These are phyloP conservation scores for Massarina eburnea DNA, from an alignment of 2,329 filamentous ascomycete genomes.

Conservation along the genomic window DNA sequence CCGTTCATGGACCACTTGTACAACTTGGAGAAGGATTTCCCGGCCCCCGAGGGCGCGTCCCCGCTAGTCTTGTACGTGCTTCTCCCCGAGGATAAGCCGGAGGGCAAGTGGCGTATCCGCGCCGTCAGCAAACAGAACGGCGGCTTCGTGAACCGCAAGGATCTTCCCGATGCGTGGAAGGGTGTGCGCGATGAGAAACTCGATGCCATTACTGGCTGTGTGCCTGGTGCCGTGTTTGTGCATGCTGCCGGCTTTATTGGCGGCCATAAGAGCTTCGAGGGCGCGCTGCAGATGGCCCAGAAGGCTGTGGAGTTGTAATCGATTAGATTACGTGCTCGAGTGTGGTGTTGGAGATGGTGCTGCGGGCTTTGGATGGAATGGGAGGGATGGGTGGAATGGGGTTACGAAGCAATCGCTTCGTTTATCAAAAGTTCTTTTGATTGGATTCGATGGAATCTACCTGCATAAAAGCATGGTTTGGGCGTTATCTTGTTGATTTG, in stretches of 20 bases:
- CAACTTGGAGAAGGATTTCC: conserved; percentile 68
- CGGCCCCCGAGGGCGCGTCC: conserved; percentile 43
- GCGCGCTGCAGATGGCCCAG: conserved; percentile 80
- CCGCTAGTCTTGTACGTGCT: conserved; percentile 80
- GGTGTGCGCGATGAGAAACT: conserved; percentile 86
- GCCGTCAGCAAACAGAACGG: conserved; percentile 82
- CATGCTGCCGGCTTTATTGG: conserved; percentile 96
- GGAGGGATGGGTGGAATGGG: neutral
- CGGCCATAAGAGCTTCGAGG: conserved; percentile 88
- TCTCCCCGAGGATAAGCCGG: conserved; percentile 78
- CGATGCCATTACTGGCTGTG: conserved; percentile 66
- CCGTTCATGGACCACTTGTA: conserved; percentile 98
- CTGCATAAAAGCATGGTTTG: conserved; percentile 27
- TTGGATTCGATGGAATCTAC: too few relatives aligned
- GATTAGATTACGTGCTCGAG: too few relatives aligned
- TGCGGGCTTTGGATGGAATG: too few relatives aligned
- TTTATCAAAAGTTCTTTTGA: conserved; percentile 18
- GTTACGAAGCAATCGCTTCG: neutral
- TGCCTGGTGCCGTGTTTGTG: conserved; percentile 82
- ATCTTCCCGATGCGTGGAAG: conserved; percentile 87
- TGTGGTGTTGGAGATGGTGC: too few relatives aligned
- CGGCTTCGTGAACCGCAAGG: conserved; percentile 89
- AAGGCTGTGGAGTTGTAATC: conserved; percentile 62
- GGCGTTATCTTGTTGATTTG: too few relatives aligned
- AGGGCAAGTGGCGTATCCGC: conserved; percentile 90